phyloP scores from a whole-genome alignment of 768 basidiomycete species.

The Trametes cingulata region DNA sequence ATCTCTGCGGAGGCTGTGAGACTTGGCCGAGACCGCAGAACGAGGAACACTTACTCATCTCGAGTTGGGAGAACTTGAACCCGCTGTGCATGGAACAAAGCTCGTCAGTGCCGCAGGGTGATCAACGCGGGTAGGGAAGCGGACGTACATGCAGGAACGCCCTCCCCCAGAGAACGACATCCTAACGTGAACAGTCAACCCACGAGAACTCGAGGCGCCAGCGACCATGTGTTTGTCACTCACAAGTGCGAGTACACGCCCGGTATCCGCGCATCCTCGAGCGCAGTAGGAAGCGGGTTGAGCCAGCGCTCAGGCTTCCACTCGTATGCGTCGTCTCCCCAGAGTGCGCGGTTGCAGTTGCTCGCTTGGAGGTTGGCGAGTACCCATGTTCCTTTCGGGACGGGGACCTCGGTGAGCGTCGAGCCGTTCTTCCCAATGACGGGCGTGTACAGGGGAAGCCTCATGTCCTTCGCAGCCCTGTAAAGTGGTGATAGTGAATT shows the following conservation, averaged over 20 bases:
- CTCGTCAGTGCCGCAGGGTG: too few species aligned
- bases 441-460: constrained; percentile 30
- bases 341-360: constrained; percentile 43
- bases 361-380: constrained; percentile 40
- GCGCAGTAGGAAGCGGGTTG: constrained; percentile 8
- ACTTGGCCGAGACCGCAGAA: background rate
- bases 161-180: constrained; percentile 29
- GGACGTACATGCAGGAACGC: constrained; percentile 27
- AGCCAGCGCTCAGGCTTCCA: constrained; percentile 50
- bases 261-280: constrained; percentile 19
- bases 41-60: constrained; percentile 22
- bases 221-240: background rate
- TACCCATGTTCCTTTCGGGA: constrained; percentile 42
- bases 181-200: background rate
- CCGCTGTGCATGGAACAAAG: constrained; percentile 3
- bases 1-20: constrained; percentile 23
- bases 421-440: constrained; percentile 13
- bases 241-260: constrained; percentile 25
- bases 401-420: constrained; percentile 26
- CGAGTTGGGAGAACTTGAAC: constrained; percentile 27
- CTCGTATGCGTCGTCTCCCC: constrained; percentile 45
- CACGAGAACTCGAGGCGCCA: background rate
- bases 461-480: constrained; percentile 30
- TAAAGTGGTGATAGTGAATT: background rate
- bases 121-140: too few species aligned